Base-by-base conservation (phyloP, 495 filamentous ascomycete genomes). In the Aspergillus ostianus region DNA sequence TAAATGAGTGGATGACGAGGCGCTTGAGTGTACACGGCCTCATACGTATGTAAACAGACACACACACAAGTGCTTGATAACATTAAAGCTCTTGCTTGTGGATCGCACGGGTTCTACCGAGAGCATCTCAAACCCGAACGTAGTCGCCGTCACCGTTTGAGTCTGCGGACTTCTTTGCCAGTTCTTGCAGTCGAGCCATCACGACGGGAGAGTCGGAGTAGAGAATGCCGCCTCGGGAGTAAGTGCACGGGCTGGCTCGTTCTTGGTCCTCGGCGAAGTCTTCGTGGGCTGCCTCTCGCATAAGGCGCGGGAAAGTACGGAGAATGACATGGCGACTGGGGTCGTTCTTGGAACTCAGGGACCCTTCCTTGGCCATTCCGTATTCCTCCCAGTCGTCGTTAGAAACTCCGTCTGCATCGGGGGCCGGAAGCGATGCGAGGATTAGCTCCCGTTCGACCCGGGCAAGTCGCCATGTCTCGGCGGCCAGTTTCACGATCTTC, bases 401-500 rank as follows among this genome's bases (percentile, higher is more conserved):
- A 0, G 67, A 68, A 27, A 70, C 63, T 10, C 21, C 57, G 18
- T 80, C 75, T 0, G 74, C 69, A n/a, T 79, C 77, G 1, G 82
- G 74, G 0, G 75, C 73, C 3, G 81, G 77, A 65, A 87, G 81
- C 0, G 70, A 75, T 0, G 85, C 85, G 4, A 79, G 70, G 30
- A 87, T 82, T 52, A 85, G 82, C 66, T 85, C 84, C 13, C 82
- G 76, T 64, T 87, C 85, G 51, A 87, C 80, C 1, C 85, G 79
- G 0, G 85, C 85, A 64, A 84, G 82, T 20, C 85, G 71, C 85
- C 85, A 87, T 4, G 85, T 87, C 57, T 87, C 85, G 0, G 85
- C 83, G 0, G 85, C 85, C 6, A 84, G 76, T 58, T 87, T 87
- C 20, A 87, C 85, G 50, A 87, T 84, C 55, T 80, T 78, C 26